Base-by-base conservation (phyloP, 495 filamentous ascomycete genomes). In the Endocarpon pusillum region DNA sequence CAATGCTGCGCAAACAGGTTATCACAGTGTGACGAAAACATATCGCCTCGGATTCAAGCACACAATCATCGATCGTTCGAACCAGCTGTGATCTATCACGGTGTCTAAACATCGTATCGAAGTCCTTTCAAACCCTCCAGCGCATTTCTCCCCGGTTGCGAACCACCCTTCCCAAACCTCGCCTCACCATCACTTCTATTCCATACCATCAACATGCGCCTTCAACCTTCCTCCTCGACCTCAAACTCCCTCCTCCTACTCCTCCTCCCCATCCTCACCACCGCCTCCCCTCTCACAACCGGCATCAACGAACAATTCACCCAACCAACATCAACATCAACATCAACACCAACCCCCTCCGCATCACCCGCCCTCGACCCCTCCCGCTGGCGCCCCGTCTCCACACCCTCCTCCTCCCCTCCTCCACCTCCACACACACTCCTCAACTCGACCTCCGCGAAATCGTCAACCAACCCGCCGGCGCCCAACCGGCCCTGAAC, bases 381-480 rank as follows among this genome's bases (percentile, higher is more conserved):
- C 14, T 8, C 21, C 31, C 14, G 32, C 4, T 32, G 5, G n/a
- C 37, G 8, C 33, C n/a, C 30, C 29, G 8, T 46, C 62, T 84
- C 11, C 74, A 73, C 17, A 49, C 56, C 4, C 60, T 80, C 33
- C 73, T 73, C 35, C 41, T 40, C 26, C 11, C 32, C 5, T 32
- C 31, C 11, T 31, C 34, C 40, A 57, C 67, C 38, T 30, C 41
- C 19, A 33, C 33, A 19, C 50, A 40, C 22, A 55, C 51, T 15
- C 67, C 59, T 36, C 73, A 71, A 0, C 55, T 86, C 19, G 80
- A 84, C 45, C 66, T 85, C 3, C 28, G 28, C 28, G 28, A 31
- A 31, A 78, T 84, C 2, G 50, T 82, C 14, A 78, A 84, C 48
- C 73, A 76, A 0, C 51, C 63, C 11, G 54, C 62, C 23, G 69